Evolutionary conservation across 2,329 filamentous ascomycete species (phyloP), one percentile per base, ranked within the genome.

Genomic region (Talaromyces sp.): DNA sequence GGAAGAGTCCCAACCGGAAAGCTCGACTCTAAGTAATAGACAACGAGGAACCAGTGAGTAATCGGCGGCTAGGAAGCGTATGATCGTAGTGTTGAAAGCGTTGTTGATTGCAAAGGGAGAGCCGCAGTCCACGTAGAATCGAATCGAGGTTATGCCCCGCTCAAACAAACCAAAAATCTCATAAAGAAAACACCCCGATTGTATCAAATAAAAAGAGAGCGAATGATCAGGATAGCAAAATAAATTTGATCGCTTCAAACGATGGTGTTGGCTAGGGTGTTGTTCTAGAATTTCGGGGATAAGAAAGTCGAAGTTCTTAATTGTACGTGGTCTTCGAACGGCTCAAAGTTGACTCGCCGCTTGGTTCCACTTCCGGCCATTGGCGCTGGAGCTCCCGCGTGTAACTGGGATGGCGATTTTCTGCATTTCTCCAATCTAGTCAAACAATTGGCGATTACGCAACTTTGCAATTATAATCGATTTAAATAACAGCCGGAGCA

Each of bases 381-480:
- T 37, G 52, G 31, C 33, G 31, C 33, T 61, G 19, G 59, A 61
- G 59, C 59, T 61, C 25, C 58, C 61, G 63, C 56, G 47, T 61
- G 69, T 22, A 67, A 77, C 76, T 73, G 37, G 15, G 13, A 49
- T 35, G 31, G 45, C 17, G 8, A 50, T 47, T 49, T 61, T 11
- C n/a, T 54, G 11, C 27, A 35, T 19, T 19, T 11, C 4, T 3
- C 17, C n/a, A 17, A 22, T 56, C 10, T 22, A 39, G 10, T 25
- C 25, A 9, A 33, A 22, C 11, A 17, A 37, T 37, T 25, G 31
- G 11, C 31, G 5, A 15, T 17, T 33, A 22, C 11, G 10, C 31
- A 4, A 35, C 3, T 19, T 54, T 27, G n/a, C 19, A 17, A 15
- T 25, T 22, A n/a, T n/a, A 19, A 37, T 37, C 35, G 1, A 6